These are phyloP conservation scores for Carex arenaria DNA, from an alignment of 202 grass and related monocot species.

Conservation along the genomic window DNA sequence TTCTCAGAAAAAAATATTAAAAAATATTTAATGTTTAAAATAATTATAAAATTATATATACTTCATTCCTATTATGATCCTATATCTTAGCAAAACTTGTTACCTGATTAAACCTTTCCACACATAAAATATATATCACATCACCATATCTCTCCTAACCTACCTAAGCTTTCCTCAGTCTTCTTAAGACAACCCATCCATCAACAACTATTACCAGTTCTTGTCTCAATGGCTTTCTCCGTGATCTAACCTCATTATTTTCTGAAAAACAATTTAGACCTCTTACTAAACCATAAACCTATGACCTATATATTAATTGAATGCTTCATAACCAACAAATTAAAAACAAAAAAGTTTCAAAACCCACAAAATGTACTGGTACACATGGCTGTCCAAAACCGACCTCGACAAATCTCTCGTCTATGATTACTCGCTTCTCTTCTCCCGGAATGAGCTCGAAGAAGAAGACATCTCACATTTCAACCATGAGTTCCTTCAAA, in stretches of 20 bases:
- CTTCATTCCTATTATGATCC: too few species aligned
- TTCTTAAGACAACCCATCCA: not conserved
- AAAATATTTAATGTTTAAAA: too few species aligned
- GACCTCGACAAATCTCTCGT: conserved; percentile 44
- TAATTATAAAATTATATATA: too few species aligned
- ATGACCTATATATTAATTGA: not conserved
- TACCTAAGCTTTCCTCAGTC: not conserved
- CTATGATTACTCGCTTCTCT: conserved; percentile 64
- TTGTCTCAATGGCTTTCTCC: not conserved
- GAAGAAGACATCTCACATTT: conserved; percentile 62
- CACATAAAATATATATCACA: not conserved
- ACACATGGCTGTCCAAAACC: conserved; percentile 68
- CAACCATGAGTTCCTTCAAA: conserved; percentile 84
- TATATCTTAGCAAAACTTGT: too few species aligned
- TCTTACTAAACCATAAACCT: not conserved
- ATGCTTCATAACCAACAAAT: not conserved
- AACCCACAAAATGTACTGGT: conserved; percentile 60
- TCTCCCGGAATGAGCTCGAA: conserved; percentile 84
- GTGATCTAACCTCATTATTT: not conserved
- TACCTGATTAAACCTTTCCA: not conserved
- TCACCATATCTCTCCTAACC: not conserved
- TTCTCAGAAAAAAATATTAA: too few species aligned
- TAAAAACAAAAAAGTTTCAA: not conserved
- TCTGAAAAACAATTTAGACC: not conserved
- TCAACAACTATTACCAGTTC: not conserved